Percentiles rank a stretch among this genome's conserved stretches.
Evolutionary conservation across 371 early-diverging fungal genomes (phyloP).

Genomic region (Conidiobolus incongruus): DNA sequence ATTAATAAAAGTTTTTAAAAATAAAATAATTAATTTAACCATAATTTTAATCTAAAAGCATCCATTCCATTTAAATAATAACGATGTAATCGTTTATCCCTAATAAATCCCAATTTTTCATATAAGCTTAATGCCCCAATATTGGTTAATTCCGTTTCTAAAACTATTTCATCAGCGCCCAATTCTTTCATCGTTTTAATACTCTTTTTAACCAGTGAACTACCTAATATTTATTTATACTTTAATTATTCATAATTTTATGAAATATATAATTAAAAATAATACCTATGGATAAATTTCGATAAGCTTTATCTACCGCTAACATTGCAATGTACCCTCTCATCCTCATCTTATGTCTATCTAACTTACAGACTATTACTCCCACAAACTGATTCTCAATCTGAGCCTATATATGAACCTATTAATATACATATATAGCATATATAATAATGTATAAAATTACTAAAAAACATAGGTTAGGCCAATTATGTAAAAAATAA

Average conservation of each 20-base stretch:
- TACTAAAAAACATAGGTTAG: constrained; percentile 58
- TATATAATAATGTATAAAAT: neutral
- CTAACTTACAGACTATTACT: constrained; percentile 76
- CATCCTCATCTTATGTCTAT: constrained; percentile 35
- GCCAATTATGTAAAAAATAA: constrained; percentile 84
- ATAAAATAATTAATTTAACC: no score
- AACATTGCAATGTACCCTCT: constrained; percentile 96
- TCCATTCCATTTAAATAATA: constrained; percentile 90
- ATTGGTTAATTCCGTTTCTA: constrained; percentile 89
- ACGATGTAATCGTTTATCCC: constrained; percentile 70
- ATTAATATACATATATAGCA: neutral
- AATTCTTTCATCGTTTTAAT: constrained; percentile 45
- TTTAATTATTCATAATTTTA: constrained; percentile 21
- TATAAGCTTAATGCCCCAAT: constrained; percentile 66
- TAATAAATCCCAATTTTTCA: constrained; percentile 76
- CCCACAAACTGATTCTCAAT: constrained; percentile 53
- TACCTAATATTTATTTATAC: no score
- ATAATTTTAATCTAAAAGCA: constrained; percentile 70
- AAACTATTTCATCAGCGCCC: constrained; percentile 77
- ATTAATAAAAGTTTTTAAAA: no score
- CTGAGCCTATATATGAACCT: constrained; percentile 16
- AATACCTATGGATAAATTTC: constrained; percentile 57
- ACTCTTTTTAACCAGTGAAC: constrained; percentile 51
- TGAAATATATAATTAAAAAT: no score
- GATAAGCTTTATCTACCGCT: constrained; percentile 52